Percentiles rank a stretch among this genome's conserved stretches.
Conservation (phyloP, 345 rosid species). For the Acer yangbiense region DNA sequence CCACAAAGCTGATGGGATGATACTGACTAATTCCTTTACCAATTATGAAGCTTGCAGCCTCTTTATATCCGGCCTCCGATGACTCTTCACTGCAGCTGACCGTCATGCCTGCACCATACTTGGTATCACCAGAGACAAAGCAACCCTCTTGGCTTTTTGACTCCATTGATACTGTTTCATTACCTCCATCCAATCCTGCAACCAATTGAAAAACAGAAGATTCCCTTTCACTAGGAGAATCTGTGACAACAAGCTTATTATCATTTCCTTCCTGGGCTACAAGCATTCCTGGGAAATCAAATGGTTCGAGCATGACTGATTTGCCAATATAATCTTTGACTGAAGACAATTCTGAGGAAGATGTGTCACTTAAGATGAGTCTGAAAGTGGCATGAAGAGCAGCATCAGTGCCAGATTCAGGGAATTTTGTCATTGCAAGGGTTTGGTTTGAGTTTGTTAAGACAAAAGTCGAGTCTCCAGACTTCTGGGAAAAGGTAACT, state of each 20-base stretch:
- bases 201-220: conserved; percentile 56
- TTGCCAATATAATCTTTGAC: conserved; percentile 47
- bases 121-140: conserved; percentile 51
- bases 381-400: conserved; percentile 72
- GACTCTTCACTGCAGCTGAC: conserved; percentile 50
- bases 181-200: conserved; percentile 65
- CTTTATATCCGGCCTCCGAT: conserved; percentile 31
- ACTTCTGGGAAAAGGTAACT: conserved; percentile 63
- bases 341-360: conserved; percentile 23
- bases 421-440: conserved; percentile 57
- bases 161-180: conserved; percentile 57
- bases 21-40: conserved; percentile 51
- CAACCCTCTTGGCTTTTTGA: conserved; percentile 55
- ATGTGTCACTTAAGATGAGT: conserved; percentile 37
- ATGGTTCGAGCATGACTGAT: conserved; percentile 69
- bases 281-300: conserved; percentile 76
- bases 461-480: conserved; percentile 47
- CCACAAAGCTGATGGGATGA: conserved; percentile 81
- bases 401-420: conserved; percentile 57
- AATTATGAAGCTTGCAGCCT: conserved; percentile 62
- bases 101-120: conserved; percentile 39
- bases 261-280: conserved; percentile 45
- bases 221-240: conserved; percentile 24
- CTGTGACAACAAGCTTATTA: conserved; percentile 36
- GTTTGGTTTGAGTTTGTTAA: conserved; percentile 60